Conservation (phyloP, 495 filamentous ascomycete species). For the Jackrogersella multiformis region DNA sequence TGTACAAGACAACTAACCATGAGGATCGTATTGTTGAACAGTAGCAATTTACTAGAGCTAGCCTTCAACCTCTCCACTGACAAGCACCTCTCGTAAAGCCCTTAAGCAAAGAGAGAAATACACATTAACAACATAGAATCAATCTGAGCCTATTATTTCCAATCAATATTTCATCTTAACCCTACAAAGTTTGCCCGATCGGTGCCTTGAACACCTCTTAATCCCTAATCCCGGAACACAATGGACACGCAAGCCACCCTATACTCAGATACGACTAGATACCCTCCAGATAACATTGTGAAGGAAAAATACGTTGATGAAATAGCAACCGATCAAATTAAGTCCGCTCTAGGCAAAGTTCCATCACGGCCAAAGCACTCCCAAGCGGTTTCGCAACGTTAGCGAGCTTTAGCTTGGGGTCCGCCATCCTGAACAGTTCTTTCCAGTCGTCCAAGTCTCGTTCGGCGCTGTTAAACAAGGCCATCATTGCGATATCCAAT, state of each 20-base stretch:
- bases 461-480: slow-evolving; percentile 49
- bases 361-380: slow-evolving; percentile 38
- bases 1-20: too few species aligned
- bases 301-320: neutral
- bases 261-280: slow-evolving; percentile 6
- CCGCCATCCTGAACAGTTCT: slow-evolving; percentile 44
- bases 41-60: too few species aligned
- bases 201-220: neutral
- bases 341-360: slow-evolving; percentile 28
- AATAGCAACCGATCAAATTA: slow-evolving; percentile 39
- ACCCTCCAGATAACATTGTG: neutral
- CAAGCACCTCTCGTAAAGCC: too few species aligned
- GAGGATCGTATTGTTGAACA: too few species aligned
- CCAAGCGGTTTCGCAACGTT: slow-evolving; percentile 38
- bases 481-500: slow-evolving; percentile 51
- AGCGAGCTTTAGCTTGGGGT: slow-evolving; percentile 42
- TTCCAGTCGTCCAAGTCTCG: slow-evolving; percentile 46
- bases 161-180: neutral
- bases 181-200: neutral
- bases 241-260: neutral
- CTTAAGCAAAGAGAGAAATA: neutral
- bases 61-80: too few species aligned
- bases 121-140: slow-evolving; percentile 5
- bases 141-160: slow-evolving; percentile 3
- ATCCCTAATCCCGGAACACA: neutral